Evolutionary conservation across 371 early-diverging fungal genomes (phyloP), one percentile per base, ranked within the genome.

Genomic region (Rhizomucor pusillus): DNA sequence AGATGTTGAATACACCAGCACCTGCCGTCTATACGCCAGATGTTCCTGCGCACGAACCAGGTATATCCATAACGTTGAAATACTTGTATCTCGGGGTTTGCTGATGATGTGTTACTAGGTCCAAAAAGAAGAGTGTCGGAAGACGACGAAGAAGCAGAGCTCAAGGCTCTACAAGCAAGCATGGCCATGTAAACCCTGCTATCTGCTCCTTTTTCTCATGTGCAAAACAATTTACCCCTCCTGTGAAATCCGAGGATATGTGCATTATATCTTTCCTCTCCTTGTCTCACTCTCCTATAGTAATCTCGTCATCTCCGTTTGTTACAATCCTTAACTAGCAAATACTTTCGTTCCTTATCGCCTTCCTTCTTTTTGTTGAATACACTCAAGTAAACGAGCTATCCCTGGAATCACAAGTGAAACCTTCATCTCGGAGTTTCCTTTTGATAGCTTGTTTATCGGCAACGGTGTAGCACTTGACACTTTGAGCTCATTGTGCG

Each of bases 131-230:
- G 61, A 60, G 70, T 67, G 53, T 73, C 63, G 22, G 85, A 81
- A 35, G 89, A 88, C 56, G 92, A 92, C 59, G 91, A 92, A 54
- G 94, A 94, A 47, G 91, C 85, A n/a, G 94, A 92, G 63, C 79
- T 94, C 57, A 83, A 81, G 52, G 88, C 85, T 49, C 67, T 94
- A 52, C 79, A 82, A 54, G 90, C 91, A 36, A 81, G 81, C 57
- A 93, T 93, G 47, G 89, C 90, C 43, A 59, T 61, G 56, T 61
- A 48, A 51, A 39, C 16, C 11, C 44, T 20, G 18, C 51, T 24
- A 47, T 50, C 46, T 34, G 36, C 41, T 29, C 44, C 33, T 47
- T 34, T 51, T 54, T 22, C 43, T 29, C 24, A 23, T 50, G 33
- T 53, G 47, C 24, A 14, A 33, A 40, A 47, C 9, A 48, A 16